Evolutionary conservation across 2,329 filamentous ascomycete species (phyloP).

Genomic region (Aureobasidium sp.): DNA sequence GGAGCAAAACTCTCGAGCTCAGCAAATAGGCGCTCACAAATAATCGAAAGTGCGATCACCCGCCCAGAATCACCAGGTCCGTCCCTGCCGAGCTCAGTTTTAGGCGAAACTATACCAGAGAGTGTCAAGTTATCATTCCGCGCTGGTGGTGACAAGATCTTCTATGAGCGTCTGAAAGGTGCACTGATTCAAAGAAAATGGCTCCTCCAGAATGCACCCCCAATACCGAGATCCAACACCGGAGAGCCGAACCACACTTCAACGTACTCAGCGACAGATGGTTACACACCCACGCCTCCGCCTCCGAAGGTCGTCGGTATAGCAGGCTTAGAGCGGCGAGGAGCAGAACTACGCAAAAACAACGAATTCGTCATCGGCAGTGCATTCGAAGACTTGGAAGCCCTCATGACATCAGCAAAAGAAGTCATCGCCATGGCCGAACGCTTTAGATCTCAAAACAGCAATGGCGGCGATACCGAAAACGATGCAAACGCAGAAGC

Average conservation of each 20-base stretch:
- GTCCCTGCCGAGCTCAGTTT: constrained; percentile 37
- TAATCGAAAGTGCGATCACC: constrained; percentile 25
- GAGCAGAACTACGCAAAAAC: constrained; percentile 76
- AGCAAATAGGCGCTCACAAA: constrained; percentile 33
- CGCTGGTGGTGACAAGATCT: constrained; percentile 77
- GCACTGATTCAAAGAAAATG: constrained; percentile 91
- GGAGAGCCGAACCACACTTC: constrained; percentile 17
- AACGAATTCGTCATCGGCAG: constrained; percentile 88
- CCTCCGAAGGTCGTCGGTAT: constrained; percentile 67
- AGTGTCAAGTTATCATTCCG: constrained; percentile 89
- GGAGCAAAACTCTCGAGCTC: constrained; percentile 61
- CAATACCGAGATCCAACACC: constrained; percentile 52
- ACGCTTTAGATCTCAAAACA: constrained; percentile 63
- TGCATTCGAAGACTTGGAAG: constrained; percentile 92
- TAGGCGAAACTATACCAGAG: constrained; percentile 53
- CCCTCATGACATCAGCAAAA: constrained; percentile 94
- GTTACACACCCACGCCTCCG: constrained; percentile 13
- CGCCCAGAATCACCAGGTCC: constrained; percentile 75
- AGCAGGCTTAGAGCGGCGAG: constrained; percentile 80
- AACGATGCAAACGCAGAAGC: constrained; percentile 57
- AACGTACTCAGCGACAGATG: constrained; percentile 24
- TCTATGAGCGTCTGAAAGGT: constrained; percentile 79
- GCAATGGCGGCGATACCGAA: constrained; percentile 44
- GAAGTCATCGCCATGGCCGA: constrained; percentile 92
- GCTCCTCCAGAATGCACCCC: constrained; percentile 83